Evolutionary conservation across 768 basidiomycete genomes (phyloP).

Genomic region (Russula griseocarnosa): DNA sequence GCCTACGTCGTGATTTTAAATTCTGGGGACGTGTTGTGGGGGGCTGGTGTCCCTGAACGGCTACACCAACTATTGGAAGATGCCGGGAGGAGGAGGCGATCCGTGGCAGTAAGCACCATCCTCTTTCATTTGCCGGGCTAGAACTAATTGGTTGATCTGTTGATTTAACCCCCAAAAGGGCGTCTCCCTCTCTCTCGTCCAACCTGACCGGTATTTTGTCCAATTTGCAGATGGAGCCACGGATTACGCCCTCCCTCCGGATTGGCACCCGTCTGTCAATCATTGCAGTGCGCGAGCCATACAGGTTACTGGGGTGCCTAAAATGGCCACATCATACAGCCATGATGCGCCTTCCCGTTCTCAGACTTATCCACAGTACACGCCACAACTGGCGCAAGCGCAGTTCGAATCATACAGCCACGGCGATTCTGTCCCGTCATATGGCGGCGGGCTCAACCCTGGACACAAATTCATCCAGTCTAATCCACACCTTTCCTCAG

Average conservation of each 20-base stretch:
- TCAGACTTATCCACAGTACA: neutral
- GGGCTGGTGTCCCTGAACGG: neutral
- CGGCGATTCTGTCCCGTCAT: neutral
- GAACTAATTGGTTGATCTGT: neutral
- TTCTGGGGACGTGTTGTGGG: conserved; percentile 12
- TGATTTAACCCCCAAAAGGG: neutral
- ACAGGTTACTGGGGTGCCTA: neutral
- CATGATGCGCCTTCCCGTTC: neutral
- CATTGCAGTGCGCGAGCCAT: neutral
- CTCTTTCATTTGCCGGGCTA: neutral
- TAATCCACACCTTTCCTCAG: neutral
- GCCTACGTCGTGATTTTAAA: conserved; percentile 19
- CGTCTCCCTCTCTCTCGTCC: conserved; percentile 16
- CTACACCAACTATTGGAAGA: conserved; percentile 6
- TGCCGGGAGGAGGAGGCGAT: conserved; percentile 3
- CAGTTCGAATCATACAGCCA: neutral
- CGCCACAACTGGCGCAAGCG: neutral
- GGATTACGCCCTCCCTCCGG: neutral
- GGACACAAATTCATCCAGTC: neutral
- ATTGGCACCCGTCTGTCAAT: conserved; percentile 7
- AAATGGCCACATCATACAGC: conserved; percentile 2
- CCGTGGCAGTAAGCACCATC: neutral
- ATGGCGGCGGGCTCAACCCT: neutral
- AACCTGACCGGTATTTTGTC: conserved; percentile 13
- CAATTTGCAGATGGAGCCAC: conserved; percentile 13